Base-by-base conservation (phyloP, 75 land plant genomes). In the Larix kaempferi region DNA sequence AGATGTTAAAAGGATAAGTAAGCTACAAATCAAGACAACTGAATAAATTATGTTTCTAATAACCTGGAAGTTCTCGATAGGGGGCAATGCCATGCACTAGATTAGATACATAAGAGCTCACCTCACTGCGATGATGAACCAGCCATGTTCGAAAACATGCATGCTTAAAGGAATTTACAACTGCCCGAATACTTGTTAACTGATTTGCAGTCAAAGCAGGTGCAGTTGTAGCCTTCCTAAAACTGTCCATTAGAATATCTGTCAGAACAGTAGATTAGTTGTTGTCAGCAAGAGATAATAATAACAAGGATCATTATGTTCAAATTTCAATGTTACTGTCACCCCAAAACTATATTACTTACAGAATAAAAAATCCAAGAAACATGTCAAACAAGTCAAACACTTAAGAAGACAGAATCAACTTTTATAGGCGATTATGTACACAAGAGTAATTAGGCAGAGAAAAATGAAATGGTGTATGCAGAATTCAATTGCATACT, bases 121-220 rank as follows among this genome's bases (percentile, higher is more conserved):
- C 97, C 91, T 96, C 98, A 79, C 85, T 86, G 59, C 89, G 85
- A 84, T 91, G 81, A 12, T 57, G 25, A 29, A 67, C 80, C 59
- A 93, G 75, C 99, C 99, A 98, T 27, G 64, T 78, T 49, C 78
- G 76, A 75, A 87, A 90, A 59, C 49, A 72, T 14, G 88, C 80
- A 78, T 90, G 82, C 84, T 80, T 93, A 72, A 95, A 95, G 33
- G 89, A 85, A 83, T 98, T 98, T 37, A 83, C 78, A 33, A 89
- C 79, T n/a, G 78, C 83, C 74, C 96, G 93, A 54, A 84, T 83
- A 33, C 86, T 82, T 25, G 98, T 92, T 14, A 92, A 77, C 60
- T 90, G 86, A 86, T 96, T 96, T 74, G 92, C 87, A 22, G 86
- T 77, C 56, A 84, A 65, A 56, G 78, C 77, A 71, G 95, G 93